Evolutionary conservation across 192 early-diverging fungal species (phyloP), one percentile per base, ranked within the genome.

Genomic region (Linnemannia elongata): DNA sequence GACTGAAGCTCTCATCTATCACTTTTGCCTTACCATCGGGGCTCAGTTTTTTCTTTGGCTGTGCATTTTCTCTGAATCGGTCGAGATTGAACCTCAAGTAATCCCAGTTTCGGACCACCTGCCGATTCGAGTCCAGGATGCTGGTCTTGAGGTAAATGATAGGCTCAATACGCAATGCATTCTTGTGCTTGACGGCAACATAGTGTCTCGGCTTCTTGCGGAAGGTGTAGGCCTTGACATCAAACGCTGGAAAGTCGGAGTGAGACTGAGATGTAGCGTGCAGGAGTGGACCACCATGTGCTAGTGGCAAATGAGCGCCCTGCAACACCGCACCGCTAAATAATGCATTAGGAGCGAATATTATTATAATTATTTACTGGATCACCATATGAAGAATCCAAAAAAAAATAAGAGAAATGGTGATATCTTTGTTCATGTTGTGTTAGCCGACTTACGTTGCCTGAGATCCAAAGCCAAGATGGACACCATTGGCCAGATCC

Each of bases 181-280:
- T 87, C 72, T 87, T 87, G 66, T 81, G 85, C 72, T 87, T 87
- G 47, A 87, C 79, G 12, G 85, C 85, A 30, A 87, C 79, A 60
- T 87, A 87, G 27, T 87, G 85, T 17, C 85, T 49, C 22, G 85
- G 75, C 68, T 87, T 87, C 66, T 87, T 87, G 30, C 85, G 85
- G 72, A 87, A 87, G 5, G 85, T 87, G 15, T 87, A 87, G 1
- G 85, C 85, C 41, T 87, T 87, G 41, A 87, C 85, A 81, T 87
- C 85, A 35, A 87, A 87, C 12, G 44, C 66, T 27, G 85, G 85
- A 10, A 81, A 72, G 12, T 66, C 63, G 3, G 76, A 77, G 49
- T 66, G 75, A 17, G 72, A 57, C 41, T 57, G 27, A 4, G 68
- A 45, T 7, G 70, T 35, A 12, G 80, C 66, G 10, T 76, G 68